phyloP scores from a whole-genome alignment of 164 flowering plant species.

The Sedum album region DNA sequence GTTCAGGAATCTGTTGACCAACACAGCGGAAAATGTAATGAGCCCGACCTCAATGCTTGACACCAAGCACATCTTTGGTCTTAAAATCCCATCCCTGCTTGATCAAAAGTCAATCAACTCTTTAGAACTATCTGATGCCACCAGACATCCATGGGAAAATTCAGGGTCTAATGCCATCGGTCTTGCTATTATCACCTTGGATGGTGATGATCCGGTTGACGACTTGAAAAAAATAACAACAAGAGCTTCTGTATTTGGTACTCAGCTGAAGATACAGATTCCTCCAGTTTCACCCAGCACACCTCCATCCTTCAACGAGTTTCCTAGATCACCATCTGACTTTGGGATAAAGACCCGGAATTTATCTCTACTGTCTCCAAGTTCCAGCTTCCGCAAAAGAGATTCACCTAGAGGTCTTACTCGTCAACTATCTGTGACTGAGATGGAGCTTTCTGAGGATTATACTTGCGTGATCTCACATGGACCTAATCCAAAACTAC shows the following conservation, averaged over 20 bases:
- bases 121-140: not conserved
- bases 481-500: constrained; percentile 8
- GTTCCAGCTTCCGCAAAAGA: constrained; percentile 5
- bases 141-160: not conserved
- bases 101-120: not conserved
- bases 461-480: constrained; percentile 7
- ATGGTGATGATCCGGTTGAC: not conserved
- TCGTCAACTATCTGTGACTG: constrained; percentile 1
- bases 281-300: constrained; percentile 4
- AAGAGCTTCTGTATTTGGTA: not conserved
- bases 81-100: not conserved
- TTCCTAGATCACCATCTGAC: constrained; percentile 5
- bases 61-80: not conserved
- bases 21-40: not conserved
- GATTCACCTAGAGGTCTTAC: not conserved
- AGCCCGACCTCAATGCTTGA: constrained; percentile 4
- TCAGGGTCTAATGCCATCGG: not conserved
- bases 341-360: constrained; percentile 7
- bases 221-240: not conserved
- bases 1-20: not conserved
- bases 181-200: constrained; percentile 1
- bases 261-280: constrained; percentile 1
- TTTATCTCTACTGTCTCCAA: constrained; percentile 4
- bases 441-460: constrained; percentile 6
- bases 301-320: not conserved